Conservation (phyloP, 306 rosid species). For the Inga laurina region DNA sequence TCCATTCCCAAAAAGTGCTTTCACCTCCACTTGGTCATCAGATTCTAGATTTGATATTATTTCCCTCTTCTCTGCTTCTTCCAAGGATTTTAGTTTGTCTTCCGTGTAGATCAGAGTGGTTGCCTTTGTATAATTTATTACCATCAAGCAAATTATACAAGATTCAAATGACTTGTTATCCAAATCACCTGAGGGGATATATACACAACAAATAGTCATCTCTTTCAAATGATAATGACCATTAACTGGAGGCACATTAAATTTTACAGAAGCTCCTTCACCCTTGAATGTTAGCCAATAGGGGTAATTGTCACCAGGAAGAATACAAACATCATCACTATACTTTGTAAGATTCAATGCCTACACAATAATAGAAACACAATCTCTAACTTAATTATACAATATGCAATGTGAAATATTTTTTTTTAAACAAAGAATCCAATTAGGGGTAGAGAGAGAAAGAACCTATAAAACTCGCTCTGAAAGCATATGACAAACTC, state of each 20-base stretch:
- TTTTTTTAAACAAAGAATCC: no score
- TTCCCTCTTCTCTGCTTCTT: not conserved
- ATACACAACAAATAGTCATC: not conserved
- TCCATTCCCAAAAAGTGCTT: not conserved
- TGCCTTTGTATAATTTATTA: not conserved
- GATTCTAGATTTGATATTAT: not conserved
- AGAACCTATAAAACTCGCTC: no score
- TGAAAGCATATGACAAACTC: no score
- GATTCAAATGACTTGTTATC: not conserved
- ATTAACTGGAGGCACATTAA: not conserved
- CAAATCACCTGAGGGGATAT: not conserved
- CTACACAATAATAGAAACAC: no score
- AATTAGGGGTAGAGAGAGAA: no score
- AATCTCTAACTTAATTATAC: no score
- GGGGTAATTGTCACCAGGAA: no score
- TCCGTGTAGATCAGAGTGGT: not conserved
- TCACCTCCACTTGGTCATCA: not conserved
- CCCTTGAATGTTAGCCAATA: no score
- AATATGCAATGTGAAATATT: no score
- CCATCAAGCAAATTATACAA: not conserved
- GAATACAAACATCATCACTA: no score
- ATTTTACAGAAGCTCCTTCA: no score
- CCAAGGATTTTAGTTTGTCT: not conserved
- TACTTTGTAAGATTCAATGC: no score
- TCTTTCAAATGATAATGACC: not conserved